These are phyloP conservation scores for Lupinus albus DNA, from an alignment of 306 rosid species.

Conservation along the genomic window DNA sequence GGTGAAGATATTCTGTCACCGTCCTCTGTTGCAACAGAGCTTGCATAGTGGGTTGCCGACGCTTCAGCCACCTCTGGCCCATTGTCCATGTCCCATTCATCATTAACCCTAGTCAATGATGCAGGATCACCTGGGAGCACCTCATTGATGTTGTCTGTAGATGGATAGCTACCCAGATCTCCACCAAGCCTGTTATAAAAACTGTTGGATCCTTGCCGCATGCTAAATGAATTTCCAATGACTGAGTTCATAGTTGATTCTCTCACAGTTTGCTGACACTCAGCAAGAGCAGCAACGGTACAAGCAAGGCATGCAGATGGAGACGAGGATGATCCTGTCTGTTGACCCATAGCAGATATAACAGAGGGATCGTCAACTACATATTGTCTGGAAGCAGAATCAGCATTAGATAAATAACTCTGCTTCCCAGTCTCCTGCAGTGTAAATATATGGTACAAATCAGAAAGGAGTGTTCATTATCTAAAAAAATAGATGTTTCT, in stretches of 20 bases:
- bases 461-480: not conserved
- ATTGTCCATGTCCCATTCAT: conserved; percentile 56
- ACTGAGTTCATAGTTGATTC: conserved; percentile 57
- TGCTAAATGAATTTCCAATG: conserved; percentile 52
- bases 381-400: conserved; percentile 58
- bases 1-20: conserved; percentile 47
- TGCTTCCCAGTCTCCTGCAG: conserved; percentile 67
- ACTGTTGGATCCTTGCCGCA: conserved; percentile 60
- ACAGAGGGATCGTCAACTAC: conserved; percentile 47
- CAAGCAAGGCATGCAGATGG: conserved; percentile 96
- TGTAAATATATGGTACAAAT: not conserved
- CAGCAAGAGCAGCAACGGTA: conserved; percentile 97
- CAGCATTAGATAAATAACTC: conserved; percentile 50
- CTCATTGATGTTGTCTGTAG: conserved; percentile 52
- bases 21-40: conserved; percentile 62
- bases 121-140: conserved; percentile 44
- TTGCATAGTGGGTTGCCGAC: conserved; percentile 55
- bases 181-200: conserved; percentile 59
- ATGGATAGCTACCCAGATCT: conserved; percentile 58
- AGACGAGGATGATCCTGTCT: conserved; percentile 74
- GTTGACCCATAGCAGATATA: conserved; percentile 50
- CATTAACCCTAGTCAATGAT: conserved; percentile 42
- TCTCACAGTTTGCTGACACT: conserved; percentile 79
- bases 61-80: conserved; percentile 65
- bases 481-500: not conserved